Conservation (phyloP, 2,329 filamentous ascomycete genomes). For the Incumbomyces lentus region DNA sequence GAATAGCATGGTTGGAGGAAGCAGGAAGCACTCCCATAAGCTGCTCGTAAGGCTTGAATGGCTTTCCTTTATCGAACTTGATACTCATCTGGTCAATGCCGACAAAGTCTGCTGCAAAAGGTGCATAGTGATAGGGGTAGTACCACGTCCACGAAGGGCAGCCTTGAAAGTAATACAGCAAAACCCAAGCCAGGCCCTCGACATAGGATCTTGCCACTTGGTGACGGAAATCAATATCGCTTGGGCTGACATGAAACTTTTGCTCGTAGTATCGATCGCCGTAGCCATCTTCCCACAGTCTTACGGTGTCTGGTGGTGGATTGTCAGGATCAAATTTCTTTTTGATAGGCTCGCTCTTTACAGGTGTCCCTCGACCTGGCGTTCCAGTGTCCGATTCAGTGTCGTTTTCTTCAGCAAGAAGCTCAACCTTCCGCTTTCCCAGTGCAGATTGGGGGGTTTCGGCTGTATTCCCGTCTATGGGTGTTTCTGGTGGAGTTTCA, state of each 20-base stretch:
- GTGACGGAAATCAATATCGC: conserved; percentile 76
- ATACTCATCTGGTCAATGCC: conserved; percentile 70
- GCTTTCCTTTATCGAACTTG: conserved; percentile 69
- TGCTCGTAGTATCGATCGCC: conserved; percentile 93
- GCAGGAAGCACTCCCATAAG: conserved; percentile 96
- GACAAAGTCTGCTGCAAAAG: conserved; percentile 90
- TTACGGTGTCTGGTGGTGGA: conserved; percentile 64
- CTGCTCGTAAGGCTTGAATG: conserved; percentile 90
- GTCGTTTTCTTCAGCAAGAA: conserved; percentile 50
- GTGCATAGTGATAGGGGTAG: conserved; percentile 96
- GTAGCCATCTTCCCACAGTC: conserved; percentile 92
- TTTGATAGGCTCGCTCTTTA: conserved; percentile 31
- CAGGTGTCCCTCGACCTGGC: conserved; percentile 49
- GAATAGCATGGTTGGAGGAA: conserved; percentile 82
- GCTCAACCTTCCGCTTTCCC: conserved; percentile 68
- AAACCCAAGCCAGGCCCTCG: conserved; percentile 88
- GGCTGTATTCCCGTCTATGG: conserved; percentile 23
- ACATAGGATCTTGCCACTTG: conserved; percentile 86
- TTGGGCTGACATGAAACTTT: conserved; percentile 77
- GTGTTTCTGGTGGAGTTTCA: conserved; percentile 26
- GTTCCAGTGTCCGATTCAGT: conserved; percentile 37
- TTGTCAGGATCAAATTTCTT: conserved; percentile 24
- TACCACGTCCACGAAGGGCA: conserved; percentile 99
- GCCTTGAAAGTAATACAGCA: conserved; percentile 95
- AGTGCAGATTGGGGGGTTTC: conserved; percentile 41